Evolutionary conservation across 306 rosid species (phyloP).

Genomic region (Castanea crenata): DNA sequence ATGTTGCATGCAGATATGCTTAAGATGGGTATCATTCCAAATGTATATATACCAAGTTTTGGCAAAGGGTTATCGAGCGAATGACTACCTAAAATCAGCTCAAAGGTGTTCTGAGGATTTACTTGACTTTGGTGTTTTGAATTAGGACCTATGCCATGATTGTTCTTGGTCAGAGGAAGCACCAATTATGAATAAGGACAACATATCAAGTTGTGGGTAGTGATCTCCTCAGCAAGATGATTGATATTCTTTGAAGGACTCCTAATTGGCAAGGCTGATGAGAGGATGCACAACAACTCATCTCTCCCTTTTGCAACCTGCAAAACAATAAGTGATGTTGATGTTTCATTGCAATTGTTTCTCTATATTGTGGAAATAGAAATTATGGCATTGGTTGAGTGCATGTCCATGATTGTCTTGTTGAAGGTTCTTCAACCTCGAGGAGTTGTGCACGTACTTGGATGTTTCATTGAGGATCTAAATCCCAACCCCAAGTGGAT

Average conservation of each 20-base stretch:
- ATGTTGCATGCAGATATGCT: conserved; percentile 73
- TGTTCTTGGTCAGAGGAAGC: conserved; percentile 1
- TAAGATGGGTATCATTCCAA: conserved; percentile 55
- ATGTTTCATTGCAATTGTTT: neutral
- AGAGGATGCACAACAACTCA: neutral
- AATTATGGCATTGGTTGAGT: neutral
- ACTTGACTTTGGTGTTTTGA: conserved; percentile 18
- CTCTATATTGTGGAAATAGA: too few relatives aligned
- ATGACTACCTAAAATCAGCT: conserved; percentile 39
- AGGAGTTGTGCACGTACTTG: neutral
- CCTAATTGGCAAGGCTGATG: neutral
- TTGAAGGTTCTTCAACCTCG: neutral
- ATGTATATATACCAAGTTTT: conserved; percentile 27
- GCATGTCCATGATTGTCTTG: neutral
- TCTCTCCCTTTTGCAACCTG: neutral
- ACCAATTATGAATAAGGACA: neutral
- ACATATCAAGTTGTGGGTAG: neutral
- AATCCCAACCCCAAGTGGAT: neutral
- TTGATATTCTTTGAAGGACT: neutral
- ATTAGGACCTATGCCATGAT: conserved; percentile 1
- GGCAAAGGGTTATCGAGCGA: conserved; percentile 47
- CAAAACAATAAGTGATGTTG: neutral
- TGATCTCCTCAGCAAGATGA: conserved; percentile 5
- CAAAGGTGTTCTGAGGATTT: conserved; percentile 27
- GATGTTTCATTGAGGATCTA: neutral